phyloP scores from a whole-genome alignment of 305 asterid species.

The Fraxinus dipetala region DNA sequence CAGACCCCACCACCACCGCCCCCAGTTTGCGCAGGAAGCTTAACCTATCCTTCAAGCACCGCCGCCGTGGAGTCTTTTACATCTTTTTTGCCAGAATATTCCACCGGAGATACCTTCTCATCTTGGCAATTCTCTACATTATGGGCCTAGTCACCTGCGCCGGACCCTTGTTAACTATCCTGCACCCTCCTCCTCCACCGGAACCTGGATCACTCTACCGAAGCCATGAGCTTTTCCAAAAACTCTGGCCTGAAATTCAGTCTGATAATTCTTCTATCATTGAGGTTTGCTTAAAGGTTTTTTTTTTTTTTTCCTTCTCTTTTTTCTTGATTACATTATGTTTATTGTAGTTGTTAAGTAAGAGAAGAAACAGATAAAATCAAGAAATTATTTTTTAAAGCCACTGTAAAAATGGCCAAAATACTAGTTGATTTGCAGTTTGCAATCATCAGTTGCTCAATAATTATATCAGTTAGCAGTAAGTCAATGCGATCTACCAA shows the following conservation, averaged over 20 bases:
- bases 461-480: background rate
- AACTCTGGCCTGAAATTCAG: slow-evolving; percentile 65
- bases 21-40: slow-evolving; percentile 39
- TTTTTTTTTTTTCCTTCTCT: background rate
- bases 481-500: slow-evolving; percentile 1
- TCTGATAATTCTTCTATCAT: slow-evolving; percentile 58
- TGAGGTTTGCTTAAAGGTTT: slow-evolving; percentile 43
- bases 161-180: slow-evolving; percentile 55
- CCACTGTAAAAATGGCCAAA: background rate
- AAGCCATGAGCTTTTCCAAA: slow-evolving; percentile 56
- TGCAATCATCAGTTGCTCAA: background rate
- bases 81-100: slow-evolving; percentile 37
- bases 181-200: slow-evolving; percentile 58
- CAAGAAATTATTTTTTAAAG: background rate
- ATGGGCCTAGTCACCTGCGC: slow-evolving; percentile 69
- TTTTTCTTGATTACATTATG: background rate
- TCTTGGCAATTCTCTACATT: slow-evolving; percentile 49
- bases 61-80: slow-evolving; percentile 40
- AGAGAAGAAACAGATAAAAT: background rate
- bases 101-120: slow-evolving; percentile 45
- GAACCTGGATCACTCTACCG: slow-evolving; percentile 66
- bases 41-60: slow-evolving; percentile 46
- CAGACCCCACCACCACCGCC: slow-evolving; percentile 40
- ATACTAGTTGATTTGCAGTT: background rate
- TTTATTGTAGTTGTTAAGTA: background rate